Evolutionary conservation across 306 rosid species (phyloP).

Genomic region (Vigna reflexopilosa): DNA sequence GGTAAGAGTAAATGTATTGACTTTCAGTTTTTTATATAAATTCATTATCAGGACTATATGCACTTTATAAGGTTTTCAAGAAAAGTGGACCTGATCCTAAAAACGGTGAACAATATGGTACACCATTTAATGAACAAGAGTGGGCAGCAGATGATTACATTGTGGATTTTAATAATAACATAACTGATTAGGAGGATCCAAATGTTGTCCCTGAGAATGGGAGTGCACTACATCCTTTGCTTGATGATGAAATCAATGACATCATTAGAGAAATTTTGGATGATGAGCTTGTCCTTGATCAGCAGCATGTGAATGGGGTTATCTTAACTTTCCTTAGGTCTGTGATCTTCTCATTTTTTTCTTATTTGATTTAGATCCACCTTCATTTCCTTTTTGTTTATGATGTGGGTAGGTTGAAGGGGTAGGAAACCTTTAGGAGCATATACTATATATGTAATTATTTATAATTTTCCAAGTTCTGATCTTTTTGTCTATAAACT

Average conservation of each 20-base stretch:
- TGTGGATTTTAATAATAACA: conserved; percentile 49
- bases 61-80: conserved; percentile 83
- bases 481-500: not conserved
- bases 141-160: conserved; percentile 66
- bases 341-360: conserved; percentile 31
- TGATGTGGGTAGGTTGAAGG: not conserved
- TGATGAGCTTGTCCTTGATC: conserved; percentile 52
- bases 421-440: conserved; percentile 2
- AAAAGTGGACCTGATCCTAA: conserved; percentile 98
- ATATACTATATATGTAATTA: not conserved
- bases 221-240: conserved; percentile 42
- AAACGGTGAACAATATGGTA: conserved; percentile 98
- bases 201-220: conserved; percentile 21
- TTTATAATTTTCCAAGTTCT: conserved; percentile 3
- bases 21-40: conserved; percentile 9
- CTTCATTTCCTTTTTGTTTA: conserved; percentile 8
- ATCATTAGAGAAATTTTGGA: conserved; percentile 58
- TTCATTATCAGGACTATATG: conserved; percentile 78
- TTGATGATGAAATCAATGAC: conserved; percentile 56
- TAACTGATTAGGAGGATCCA: conserved; percentile 48
- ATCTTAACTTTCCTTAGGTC: conserved; percentile 65
- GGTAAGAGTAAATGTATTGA: conserved; percentile 17
- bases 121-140: conserved; percentile 89
- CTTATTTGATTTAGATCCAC: not conserved
- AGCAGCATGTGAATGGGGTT: conserved; percentile 31